Evolutionary conservation across 2,329 filamentous ascomycete species (phyloP).

Genomic region (Diplodia intermedia): DNA sequence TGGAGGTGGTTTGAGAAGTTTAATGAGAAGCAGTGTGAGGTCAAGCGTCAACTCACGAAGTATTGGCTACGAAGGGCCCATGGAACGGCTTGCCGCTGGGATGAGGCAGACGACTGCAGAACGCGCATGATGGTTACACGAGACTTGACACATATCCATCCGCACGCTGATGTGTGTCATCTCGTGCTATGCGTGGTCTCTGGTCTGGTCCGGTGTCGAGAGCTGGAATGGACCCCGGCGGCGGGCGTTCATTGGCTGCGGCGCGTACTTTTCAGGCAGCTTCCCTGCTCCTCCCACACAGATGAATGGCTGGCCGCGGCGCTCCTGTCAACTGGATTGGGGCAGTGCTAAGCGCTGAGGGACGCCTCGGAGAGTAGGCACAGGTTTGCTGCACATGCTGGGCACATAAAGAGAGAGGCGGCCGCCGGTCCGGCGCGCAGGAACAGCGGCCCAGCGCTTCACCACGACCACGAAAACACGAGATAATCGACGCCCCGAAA

Average conservation of each 20-base stretch:
- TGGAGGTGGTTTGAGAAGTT: neutral
- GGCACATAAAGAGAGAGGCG: slow-evolving; percentile 28
- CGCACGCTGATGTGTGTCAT: slow-evolving; percentile 29
- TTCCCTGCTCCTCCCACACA: slow-evolving; percentile 26
- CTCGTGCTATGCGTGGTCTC: slow-evolving; percentile 21
- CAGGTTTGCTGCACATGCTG: slow-evolving; percentile 9
- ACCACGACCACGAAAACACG: slow-evolving; percentile 16
- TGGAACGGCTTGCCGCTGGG: slow-evolving; percentile 31
- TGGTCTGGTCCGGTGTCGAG: slow-evolving; percentile 13
- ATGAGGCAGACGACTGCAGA: slow-evolving; percentile 27
- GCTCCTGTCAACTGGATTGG: slow-evolving; percentile 12
- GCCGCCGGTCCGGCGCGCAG: slow-evolving; percentile 8
- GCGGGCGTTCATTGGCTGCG: slow-evolving; percentile 30
- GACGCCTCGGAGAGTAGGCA: slow-evolving; percentile 18
- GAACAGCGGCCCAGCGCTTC: neutral
- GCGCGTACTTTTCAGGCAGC: slow-evolving; percentile 27
- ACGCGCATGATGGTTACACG: slow-evolving; percentile 33
- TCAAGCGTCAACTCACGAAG: slow-evolving; percentile 18
- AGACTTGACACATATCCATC: slow-evolving; percentile 29
- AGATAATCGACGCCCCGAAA: slow-evolving; percentile 16
- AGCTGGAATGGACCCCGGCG: slow-evolving; percentile 21
- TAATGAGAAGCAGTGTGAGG: slow-evolving; percentile 19
- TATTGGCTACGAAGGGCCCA: slow-evolving; percentile 29
- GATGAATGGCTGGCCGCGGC: slow-evolving; percentile 14
- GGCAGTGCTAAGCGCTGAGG: slow-evolving; percentile 24